Base-by-base conservation (phyloP, 2,329 filamentous ascomycete genomes). In the Aspergillus fumigatus region DNA sequence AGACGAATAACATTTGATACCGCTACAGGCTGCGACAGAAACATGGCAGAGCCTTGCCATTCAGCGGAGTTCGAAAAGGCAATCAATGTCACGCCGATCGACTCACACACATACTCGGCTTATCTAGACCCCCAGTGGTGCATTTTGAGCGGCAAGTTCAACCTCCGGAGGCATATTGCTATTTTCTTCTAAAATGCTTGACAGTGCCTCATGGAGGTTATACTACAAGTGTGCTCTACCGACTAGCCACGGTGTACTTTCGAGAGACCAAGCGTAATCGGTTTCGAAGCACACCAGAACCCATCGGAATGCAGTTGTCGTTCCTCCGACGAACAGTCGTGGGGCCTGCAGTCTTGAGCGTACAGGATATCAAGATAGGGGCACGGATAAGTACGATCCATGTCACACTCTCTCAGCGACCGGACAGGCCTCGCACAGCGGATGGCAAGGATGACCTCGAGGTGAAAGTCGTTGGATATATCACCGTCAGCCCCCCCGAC, bases 131-230 rank as follows among this genome's bases (percentile, higher is more conserved):
- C 79, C 48, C 79, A 82, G 61, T 88, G 84, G 82, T 81, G 79
- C 58, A 85, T 88, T 61, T 84, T 84, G 48, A 79, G 75, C 62
- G 84, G 83, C 81, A 75, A 51, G 60, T 60, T 19, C 21, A n/a
- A 14, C 41, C 23, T 5, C 14, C 10, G 29, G 26, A 35, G 25
- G 11, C 8, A 49, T n/a, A 6, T 49, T 2, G 32, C 17, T 38
- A 14, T 14, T 38, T 3, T 38, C 5, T 25, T 17, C 8, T 49
- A 19, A 38, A 29, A 27, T 38, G 32, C 32, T 14, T 7, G 7
- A 45, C 50, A 84, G 86, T 88, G 23, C 85, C 86, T 10, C 84
- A 88, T 69, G 86, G 86, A 53, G 86, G 86, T 54, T 86, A 85
- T 64, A 81, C 88, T 6, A 85, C 85, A 3, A 79, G 83, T 1